phyloP scores from a whole-genome alignment of 2,329 filamentous ascomycete species.

The Alternaria conjuncta region DNA sequence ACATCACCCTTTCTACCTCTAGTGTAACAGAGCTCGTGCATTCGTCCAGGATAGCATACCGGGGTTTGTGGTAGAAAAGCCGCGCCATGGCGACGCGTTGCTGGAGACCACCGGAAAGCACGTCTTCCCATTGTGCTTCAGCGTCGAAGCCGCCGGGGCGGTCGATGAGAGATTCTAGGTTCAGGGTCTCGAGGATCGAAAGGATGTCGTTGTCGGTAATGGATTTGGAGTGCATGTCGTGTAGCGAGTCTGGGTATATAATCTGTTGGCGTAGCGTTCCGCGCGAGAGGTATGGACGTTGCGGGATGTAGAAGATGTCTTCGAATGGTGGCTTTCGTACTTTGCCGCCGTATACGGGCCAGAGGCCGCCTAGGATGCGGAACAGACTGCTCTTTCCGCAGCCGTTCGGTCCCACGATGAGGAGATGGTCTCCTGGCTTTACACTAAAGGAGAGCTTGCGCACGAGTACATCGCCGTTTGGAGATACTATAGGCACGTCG shows the following conservation, averaged over 20 bases:
- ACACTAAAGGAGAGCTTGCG: slow-evolving; percentile 86
- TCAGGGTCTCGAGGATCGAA: slow-evolving; percentile 76
- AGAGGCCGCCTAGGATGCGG: slow-evolving; percentile 92
- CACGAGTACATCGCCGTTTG: slow-evolving; percentile 92
- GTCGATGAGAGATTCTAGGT: slow-evolving; percentile 82
- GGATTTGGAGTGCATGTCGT: slow-evolving; percentile 84
- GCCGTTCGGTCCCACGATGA: slow-evolving; percentile 95
- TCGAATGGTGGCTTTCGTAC: slow-evolving; percentile 90
- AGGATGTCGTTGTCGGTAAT: slow-evolving; percentile 82
- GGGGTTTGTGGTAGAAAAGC: slow-evolving; percentile 89
- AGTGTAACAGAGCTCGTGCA: slow-evolving; percentile 95
- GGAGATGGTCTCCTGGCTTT: slow-evolving; percentile 82
- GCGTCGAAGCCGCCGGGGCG: slow-evolving; percentile 87
- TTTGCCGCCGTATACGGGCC: slow-evolving; percentile 95
- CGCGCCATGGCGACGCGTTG: slow-evolving; percentile 97
- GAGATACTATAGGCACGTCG: slow-evolving; percentile 93
- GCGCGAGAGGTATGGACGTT: slow-evolving; percentile 89
- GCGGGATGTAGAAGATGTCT: slow-evolving; percentile 97
- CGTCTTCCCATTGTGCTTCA: slow-evolving; percentile 95
- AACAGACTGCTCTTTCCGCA: slow-evolving; percentile 97
- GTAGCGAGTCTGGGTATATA: slow-evolving; percentile 89
- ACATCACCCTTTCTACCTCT: slow-evolving; percentile 95
- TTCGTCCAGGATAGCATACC: slow-evolving; percentile 95
- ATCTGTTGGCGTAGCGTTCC: slow-evolving; percentile 95
- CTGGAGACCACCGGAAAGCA: slow-evolving; percentile 89